Conservation (phyloP, 768 basidiomycete genomes). For the Trametes villosa region DNA sequence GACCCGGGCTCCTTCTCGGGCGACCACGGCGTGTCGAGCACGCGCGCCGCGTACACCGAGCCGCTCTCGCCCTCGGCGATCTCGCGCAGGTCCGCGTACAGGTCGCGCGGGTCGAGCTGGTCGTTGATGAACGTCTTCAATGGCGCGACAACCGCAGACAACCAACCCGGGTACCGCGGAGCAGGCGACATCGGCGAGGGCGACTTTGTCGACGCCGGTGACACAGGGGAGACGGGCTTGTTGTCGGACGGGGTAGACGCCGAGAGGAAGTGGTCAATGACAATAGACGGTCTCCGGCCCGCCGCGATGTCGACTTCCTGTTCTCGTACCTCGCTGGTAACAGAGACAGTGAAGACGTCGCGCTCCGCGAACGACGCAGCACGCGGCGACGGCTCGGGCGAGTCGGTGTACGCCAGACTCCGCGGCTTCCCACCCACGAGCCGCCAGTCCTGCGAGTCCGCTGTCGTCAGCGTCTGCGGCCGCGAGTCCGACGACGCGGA, state of each 20-base stretch:
- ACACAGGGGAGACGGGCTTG: conserved; percentile 10
- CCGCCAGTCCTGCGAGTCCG: conserved; percentile 25
- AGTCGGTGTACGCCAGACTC: conserved; percentile 24
- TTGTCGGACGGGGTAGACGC: conserved; percentile 9
- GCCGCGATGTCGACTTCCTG: conserved; percentile 9
- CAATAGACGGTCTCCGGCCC: conserved; percentile 27
- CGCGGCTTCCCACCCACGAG: conserved; percentile 8
- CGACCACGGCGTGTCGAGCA: conserved; percentile 28
- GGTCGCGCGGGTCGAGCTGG: conserved; percentile 59
- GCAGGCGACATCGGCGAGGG: conserved; percentile 47
- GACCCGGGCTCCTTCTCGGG: conserved; percentile 16
- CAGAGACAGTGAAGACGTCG: conserved; percentile 21
- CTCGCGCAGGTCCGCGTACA: conserved; percentile 72
- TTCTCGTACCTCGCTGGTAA: conserved; percentile 24
- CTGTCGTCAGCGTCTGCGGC: conserved; percentile 23
- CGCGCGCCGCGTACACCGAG: conserved; percentile 57
- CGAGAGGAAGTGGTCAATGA: conserved; percentile 25
- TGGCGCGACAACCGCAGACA: conserved; percentile 60
- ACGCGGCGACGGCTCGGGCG: conserved; percentile 30
- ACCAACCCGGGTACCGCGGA: conserved; percentile 64
- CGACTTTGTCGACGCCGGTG: conserved; percentile 27
- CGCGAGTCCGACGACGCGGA: conserved; percentile 25
- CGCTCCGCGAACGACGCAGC: conserved; percentile 25
- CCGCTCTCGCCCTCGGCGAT: conserved; percentile 87
- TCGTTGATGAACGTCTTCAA: conserved; percentile 68